Percentiles rank a stretch among this genome's conserved stretches.
Evolutionary conservation across 352 stramenopile species (phyloP).

Genomic region (Globisporangium rhizosaccharum): DNA sequence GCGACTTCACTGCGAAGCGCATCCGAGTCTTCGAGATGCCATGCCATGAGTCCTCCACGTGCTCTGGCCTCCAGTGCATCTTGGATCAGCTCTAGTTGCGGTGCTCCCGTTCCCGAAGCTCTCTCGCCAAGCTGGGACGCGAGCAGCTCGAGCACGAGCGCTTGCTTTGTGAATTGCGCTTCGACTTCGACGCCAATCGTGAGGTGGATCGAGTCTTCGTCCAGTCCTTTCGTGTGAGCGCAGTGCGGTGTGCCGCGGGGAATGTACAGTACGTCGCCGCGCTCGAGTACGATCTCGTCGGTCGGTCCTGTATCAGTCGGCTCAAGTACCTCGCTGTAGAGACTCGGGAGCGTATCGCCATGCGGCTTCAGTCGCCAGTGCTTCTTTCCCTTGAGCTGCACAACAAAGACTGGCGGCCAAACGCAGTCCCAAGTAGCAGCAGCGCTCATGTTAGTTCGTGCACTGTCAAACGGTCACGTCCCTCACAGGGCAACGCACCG

Average conservation of each 20-base stretch:
- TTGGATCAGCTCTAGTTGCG: neutral
- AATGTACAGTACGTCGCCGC: slow-evolving; percentile 26
- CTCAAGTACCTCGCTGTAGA: slow-evolving; percentile 18
- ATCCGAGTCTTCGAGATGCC: slow-evolving; percentile 15
- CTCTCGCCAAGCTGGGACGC: neutral
- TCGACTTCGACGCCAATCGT: slow-evolving; percentile 35
- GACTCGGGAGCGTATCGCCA: slow-evolving; percentile 10
- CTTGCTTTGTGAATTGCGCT: slow-evolving; percentile 11
- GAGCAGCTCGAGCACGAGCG: slow-evolving; percentile 8
- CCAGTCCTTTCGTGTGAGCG: slow-evolving; percentile 19
- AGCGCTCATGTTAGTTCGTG: too few species aligned
- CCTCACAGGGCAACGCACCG: slow-evolving; percentile 7
- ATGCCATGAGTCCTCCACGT: slow-evolving; percentile 21
- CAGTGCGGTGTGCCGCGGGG: slow-evolving; percentile 28
- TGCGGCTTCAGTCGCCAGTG: slow-evolving; percentile 20
- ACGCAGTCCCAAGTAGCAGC: neutral
- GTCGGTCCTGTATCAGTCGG: neutral
- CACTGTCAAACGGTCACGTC: too few species aligned
- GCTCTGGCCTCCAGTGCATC: neutral
- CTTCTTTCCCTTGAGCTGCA: slow-evolving; percentile 28
- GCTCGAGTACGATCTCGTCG: slow-evolving; percentile 10
- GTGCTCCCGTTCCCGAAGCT: neutral
- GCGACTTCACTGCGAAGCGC: neutral
- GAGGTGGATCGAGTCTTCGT: slow-evolving; percentile 26
- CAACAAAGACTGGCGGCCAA: slow-evolving; percentile 20